phyloP scores from a whole-genome alignment of 305 asterid species.

The Plantago coronopus region DNA sequence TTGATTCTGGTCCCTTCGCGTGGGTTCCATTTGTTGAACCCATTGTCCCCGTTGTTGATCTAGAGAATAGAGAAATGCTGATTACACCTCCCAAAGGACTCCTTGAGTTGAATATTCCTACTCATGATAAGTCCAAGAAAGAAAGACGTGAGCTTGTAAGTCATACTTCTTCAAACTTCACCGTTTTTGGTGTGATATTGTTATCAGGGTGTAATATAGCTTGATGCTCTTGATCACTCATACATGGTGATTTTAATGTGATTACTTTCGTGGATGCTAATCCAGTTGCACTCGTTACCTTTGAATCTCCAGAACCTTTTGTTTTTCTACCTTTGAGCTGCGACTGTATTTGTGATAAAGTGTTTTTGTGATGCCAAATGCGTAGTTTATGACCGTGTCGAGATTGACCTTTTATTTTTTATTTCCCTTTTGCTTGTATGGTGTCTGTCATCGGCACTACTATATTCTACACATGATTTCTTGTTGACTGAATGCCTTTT shows the following conservation, averaged over 20 bases:
- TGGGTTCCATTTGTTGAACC: conserved; percentile 96
- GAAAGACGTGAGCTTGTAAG: conserved; percentile 98
- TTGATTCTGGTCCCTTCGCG: conserved; percentile 60
- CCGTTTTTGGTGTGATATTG: conserved; percentile 17
- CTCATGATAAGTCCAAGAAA: conserved; percentile 84
- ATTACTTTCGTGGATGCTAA: background rate
- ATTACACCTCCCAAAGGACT: conserved; percentile 99
- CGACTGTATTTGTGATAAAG: no score
- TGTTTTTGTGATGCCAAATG: background rate
- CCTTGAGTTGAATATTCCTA: conserved; percentile 71
- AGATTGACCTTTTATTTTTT: no score
- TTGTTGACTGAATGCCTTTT: conserved; percentile 4
- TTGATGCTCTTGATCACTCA: conserved; percentile 11
- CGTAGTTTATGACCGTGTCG: background rate
- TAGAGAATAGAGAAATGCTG: conserved; percentile 71
- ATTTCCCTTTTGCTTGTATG: background rate
- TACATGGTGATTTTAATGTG: background rate
- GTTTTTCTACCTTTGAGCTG: no score
- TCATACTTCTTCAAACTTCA: conserved; percentile 25
- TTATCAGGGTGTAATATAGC: conserved; percentile 14
- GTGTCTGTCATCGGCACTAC: background rate
- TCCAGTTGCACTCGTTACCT: background rate
- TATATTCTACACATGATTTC: background rate
- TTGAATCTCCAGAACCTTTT: background rate
- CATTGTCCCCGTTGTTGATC: conserved; percentile 81